Evolutionary conservation across 2,329 filamentous ascomycete genomes (phyloP), one percentile per base, ranked within the genome.

Genomic region (Xylariaceae sp.): DNA sequence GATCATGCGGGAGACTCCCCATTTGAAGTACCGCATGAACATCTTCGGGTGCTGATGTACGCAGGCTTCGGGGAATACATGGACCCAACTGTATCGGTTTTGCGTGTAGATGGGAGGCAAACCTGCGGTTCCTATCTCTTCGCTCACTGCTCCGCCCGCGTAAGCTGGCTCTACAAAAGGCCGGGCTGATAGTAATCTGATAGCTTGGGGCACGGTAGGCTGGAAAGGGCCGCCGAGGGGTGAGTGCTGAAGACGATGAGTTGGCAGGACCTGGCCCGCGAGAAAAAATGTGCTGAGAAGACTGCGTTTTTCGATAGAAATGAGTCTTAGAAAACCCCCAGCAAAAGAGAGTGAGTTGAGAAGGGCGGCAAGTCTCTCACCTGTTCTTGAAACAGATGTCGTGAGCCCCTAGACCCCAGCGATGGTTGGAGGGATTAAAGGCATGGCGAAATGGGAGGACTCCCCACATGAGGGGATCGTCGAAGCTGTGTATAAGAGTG

Each of bases 1-100:
- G 55, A 99, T 94, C 55, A 97, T 79, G 2, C 94, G 84, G 5
- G 92, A 90, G 1, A 97, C 79, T 1, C 94, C 94, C 94, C 94
- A 99, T 75, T 96, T 96, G 81, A 97, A 97, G 74, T 99, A 99
- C 32, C 94, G 87, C 78, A 97, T 86, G 6, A 86, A 83, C 64
- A 85, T 84, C 42, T 84, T 76, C 1, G 87, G 81, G 62, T 90
- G 85, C 73, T 99, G 94, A 71, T 97, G 91, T 45, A 96, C 90
- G 71, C 88, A 90, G 47, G 91, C 94, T 73, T 99, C 94, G 9
- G 94, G 94, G 71, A 97, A 97, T 52, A 97, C 87, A 71, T 99
- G 94, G 3, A 99, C 77, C 94, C 94, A 99, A 44, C 84, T 83
- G 70, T 88, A 80, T 45, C 83, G 83, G 64, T 90, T 85, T 60